Base-by-base conservation (phyloP, 164 flowering plant genomes). In the Berberis vulgaris region DNA sequence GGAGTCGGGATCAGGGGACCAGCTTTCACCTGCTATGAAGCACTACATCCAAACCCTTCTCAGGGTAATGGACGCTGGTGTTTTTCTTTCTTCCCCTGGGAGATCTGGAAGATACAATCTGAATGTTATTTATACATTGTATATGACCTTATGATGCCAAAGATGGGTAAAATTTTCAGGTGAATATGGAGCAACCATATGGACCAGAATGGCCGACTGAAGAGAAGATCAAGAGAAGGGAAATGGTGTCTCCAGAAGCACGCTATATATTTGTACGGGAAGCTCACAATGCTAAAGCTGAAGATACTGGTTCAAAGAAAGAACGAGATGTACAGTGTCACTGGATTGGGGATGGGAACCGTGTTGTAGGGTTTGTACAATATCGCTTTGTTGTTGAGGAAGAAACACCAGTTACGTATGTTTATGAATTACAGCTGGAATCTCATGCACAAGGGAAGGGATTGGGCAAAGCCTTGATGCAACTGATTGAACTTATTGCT, bases 401-500 rank as follows among this genome's bases (percentile, higher is more conserved):
- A 69, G 92, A 87, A 44, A 49, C 88, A 45, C 99, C 99, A 45
- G 96, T 91, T 63, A 72, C 86, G 44, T 95, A 91, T 76, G 85
- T 91, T 46, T 95, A 91, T 78, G 99, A 95, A 67, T 67, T 95
- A 47, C 99, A 95, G 74, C 85, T 95, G 53, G 92, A 88, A 78
- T 74, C 81, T 71, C 77, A 42, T 64, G 79, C 84, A 40, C 97
- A 83, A 66, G 84, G 97, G 67, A 91, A 76, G 71, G 97, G 96
- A 49, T 73, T 91, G 8, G 99, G 97, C 57, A 83, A 79, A 46
- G 87, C 84, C 76, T 72, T 95, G 45, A 89, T 95, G 97, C 87
- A 86, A 66, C 67, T 91, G 45, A 73, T 89, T 69, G 97, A 91
- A 84, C 88, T 86, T 59, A 87, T 95, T 73, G 97, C 97, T 72